A percentile compares a stretch with the other conserved stretches of the same genome.
Evolutionary conservation across 257 asterid species (phyloP).

Genomic region (Penstemon barbatus): DNA sequence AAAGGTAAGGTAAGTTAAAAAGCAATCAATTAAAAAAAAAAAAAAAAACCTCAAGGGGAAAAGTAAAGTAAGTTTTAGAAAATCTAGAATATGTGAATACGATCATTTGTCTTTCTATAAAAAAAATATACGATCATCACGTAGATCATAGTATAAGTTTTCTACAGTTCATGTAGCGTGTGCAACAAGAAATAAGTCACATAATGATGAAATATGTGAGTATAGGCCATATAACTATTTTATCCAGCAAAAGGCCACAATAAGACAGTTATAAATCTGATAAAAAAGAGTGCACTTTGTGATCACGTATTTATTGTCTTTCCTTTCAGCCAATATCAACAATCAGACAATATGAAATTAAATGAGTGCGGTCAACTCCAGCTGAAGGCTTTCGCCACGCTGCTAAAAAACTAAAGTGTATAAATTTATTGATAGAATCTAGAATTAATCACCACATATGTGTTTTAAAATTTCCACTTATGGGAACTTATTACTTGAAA

Average conservation of each 20-base stretch:
- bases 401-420: conserved; percentile 4
- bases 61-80: conserved; percentile 16
- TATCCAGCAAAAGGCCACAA: conserved; percentile 10
- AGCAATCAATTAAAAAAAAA: conserved; percentile 14
- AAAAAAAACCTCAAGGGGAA: neutral
- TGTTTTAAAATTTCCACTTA: conserved; percentile 23
- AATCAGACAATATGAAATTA: conserved; percentile 20
- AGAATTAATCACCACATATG: conserved; percentile 11
- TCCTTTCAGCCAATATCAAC: conserved; percentile 8
- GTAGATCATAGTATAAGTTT: neutral
- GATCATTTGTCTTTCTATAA: neutral
- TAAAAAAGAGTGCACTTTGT: conserved; percentile 14
- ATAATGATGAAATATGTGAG: conserved; percentile 12
- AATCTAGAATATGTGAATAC: conserved; percentile 2
- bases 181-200: conserved; percentile 5
- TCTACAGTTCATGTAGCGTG: neutral
- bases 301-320: conserved; percentile 6
- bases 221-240: neutral
- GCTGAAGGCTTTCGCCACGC: neutral
- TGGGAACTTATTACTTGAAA: conserved; percentile 10
- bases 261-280: conserved; percentile 8
- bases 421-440: conserved; percentile 1
- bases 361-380: conserved; percentile 22
- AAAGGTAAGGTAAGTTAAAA: neutral
- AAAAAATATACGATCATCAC: too few species aligned